Evolutionary conservation across 1,284 basidiomycete species (phyloP).

Genomic region (Wallemia mellicola): DNA sequence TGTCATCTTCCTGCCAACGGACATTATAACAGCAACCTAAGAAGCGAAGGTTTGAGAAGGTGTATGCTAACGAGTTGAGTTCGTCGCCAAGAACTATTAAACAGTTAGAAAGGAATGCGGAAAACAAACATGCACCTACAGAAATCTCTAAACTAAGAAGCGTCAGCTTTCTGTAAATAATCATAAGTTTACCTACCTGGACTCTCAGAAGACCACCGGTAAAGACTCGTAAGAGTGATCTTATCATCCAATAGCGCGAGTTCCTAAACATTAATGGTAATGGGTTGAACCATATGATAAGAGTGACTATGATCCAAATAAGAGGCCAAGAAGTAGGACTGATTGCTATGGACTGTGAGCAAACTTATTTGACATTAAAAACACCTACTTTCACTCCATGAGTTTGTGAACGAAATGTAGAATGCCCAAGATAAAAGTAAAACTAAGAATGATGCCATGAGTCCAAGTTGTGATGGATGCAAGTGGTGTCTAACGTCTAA

Average conservation of each 20-base stretch:
- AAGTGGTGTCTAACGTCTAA: not conserved
- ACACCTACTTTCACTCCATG: not conserved
- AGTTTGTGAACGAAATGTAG: slow-evolving; percentile 42
- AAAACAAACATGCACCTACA: slow-evolving; percentile 5
- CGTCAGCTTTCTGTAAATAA: not conserved
- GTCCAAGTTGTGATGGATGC: not conserved
- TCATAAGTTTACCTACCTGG: not conserved
- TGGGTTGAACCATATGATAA: slow-evolving; percentile 40
- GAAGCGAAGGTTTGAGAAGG: slow-evolving; percentile 21
- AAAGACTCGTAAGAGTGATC: slow-evolving; percentile 21
- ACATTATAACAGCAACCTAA: slow-evolving; percentile 33
- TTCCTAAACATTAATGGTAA: slow-evolving; percentile 32
- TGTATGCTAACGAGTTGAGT: slow-evolving; percentile 14
- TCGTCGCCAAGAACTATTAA: slow-evolving; percentile 10
- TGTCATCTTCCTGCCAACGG: slow-evolving; percentile 25
- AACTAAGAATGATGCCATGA: slow-evolving; percentile 53
- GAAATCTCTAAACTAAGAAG: slow-evolving; percentile 14
- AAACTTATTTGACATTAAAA: too few species aligned
- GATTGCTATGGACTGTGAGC: too few species aligned
- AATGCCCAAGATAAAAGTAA: slow-evolving; percentile 49
- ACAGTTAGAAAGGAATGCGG: not conserved
- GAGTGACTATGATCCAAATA: slow-evolving; percentile 41
- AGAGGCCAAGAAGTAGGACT: slow-evolving; percentile 34
- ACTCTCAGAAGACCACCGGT: not conserved
- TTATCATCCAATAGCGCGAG: slow-evolving; percentile 51